These are phyloP conservation scores for Calocera cornea DNA, from an alignment of 768 basidiomycete species.

Conservation along the genomic window DNA sequence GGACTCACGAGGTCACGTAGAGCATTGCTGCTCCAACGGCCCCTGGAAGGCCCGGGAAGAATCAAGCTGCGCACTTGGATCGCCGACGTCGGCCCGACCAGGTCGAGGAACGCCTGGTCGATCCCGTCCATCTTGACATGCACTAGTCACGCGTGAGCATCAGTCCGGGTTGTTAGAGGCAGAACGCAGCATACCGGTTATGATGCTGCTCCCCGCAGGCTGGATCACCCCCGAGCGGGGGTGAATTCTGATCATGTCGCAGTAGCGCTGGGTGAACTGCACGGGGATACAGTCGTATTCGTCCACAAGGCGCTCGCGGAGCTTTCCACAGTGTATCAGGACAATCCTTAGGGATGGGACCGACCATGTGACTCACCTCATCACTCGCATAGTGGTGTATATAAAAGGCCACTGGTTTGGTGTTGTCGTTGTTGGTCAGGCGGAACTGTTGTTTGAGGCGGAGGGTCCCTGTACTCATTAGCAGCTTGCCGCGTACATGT, in stretches of 20 bases:
- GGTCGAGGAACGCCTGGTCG: neutral
- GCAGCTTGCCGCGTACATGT: neutral
- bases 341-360: neutral
- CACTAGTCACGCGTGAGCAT: neutral
- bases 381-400: neutral
- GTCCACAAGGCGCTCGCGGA: neutral
- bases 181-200: neutral
- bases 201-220: neutral
- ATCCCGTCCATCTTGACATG: neutral
- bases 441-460: neutral
- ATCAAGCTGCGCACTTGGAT: neutral
- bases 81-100: neutral
- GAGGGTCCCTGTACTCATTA: neutral
- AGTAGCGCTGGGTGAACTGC: neutral
- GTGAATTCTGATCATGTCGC: neutral
- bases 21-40: neutral
- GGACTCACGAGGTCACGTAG: neutral
- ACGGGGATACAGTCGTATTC: neutral
- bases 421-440: neutral
- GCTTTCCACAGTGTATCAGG: neutral
- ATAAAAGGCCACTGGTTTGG: neutral
- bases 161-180: neutral
- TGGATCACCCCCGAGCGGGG: neutral
- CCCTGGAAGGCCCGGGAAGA: neutral
- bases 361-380: neutral